A percentile compares a stretch with the other conserved stretches of the same genome.
phyloP scores from a whole-genome alignment of 192 early-diverging fungal genomes.

The Backusella sp. region DNA sequence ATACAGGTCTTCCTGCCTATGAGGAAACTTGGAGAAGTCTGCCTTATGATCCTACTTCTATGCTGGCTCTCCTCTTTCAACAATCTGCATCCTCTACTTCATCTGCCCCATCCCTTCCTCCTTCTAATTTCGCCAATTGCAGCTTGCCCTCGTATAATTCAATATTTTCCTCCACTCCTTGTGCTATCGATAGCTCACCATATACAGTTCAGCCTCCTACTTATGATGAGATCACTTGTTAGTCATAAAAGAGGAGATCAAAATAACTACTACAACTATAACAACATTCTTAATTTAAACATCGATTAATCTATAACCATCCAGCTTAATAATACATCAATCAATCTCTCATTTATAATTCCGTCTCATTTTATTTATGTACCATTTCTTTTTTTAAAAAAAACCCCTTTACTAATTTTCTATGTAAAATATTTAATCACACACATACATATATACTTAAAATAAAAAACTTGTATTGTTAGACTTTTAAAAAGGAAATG shows the following conservation, averaged over 20 bases:
- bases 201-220: slow-evolving; percentile 4
- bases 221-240: slow-evolving; percentile 10
- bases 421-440: background rate
- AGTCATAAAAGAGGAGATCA: background rate
- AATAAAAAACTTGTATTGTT: background rate
- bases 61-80: slow-evolving; percentile 15
- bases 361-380: background rate
- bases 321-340: background rate
- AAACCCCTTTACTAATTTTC: background rate
- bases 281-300: background rate
- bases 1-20: slow-evolving; percentile 29
- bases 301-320: background rate
- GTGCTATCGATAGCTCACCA: background rate
- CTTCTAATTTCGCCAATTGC: background rate
- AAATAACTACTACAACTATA: background rate
- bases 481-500: background rate
- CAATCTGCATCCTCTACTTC: background rate
- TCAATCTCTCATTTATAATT: background rate
- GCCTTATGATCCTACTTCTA: slow-evolving; percentile 25
- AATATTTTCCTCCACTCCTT: background rate
- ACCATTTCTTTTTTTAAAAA: background rate
- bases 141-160: slow-evolving; percentile 10
- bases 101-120: background rate
- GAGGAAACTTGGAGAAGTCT: slow-evolving; percentile 22
- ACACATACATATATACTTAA: background rate